Percentiles rank a stretch among this genome's conserved stretches.
Conservation (phyloP, 768 basidiomycete species). For the Rhodotorula babjevae region DNA sequence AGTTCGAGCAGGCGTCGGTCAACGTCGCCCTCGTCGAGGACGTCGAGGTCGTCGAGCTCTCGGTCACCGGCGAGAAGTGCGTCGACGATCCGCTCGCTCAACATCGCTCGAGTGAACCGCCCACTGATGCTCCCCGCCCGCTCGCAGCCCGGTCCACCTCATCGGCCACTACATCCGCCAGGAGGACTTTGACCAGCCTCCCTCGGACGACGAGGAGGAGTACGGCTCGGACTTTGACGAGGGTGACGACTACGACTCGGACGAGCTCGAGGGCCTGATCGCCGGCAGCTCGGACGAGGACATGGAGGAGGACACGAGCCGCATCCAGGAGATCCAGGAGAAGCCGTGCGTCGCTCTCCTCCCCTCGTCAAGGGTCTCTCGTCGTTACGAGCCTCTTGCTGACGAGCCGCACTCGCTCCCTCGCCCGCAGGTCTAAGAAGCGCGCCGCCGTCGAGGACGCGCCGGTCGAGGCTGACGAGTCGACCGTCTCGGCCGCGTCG, state of each 20-base stretch:
- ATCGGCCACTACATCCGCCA: constrained; percentile 39
- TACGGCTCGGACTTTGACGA: constrained; percentile 45
- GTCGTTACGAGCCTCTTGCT: background rate
- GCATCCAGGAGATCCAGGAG: constrained; percentile 31
- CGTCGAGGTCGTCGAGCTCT: constrained; percentile 39
- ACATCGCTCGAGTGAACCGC: too few species aligned
- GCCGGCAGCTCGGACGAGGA: constrained; percentile 54
- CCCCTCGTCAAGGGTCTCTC: constrained; percentile 8
- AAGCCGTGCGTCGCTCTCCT: constrained; percentile 14
- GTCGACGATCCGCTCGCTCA: background rate
- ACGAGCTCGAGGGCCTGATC: background rate
- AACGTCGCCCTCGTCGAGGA: constrained; percentile 41
- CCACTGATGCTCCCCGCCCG: background rate
- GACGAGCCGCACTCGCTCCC: background rate
- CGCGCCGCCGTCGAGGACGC: constrained; percentile 27
- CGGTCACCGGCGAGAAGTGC: constrained; percentile 38
- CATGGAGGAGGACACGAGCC: constrained; percentile 48
- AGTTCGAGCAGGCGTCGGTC: constrained; percentile 42
- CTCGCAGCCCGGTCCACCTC: constrained; percentile 42
- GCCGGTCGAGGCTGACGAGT: constrained; percentile 25
- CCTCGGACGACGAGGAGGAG: constrained; percentile 36
- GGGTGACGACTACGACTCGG: constrained; percentile 47
- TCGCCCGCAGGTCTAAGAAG: constrained; percentile 31
- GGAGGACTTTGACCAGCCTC: constrained; percentile 40
- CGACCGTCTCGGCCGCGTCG: constrained; percentile 29